Conservation (phyloP, 305 asterid species). For the Rubia tinctorum region DNA sequence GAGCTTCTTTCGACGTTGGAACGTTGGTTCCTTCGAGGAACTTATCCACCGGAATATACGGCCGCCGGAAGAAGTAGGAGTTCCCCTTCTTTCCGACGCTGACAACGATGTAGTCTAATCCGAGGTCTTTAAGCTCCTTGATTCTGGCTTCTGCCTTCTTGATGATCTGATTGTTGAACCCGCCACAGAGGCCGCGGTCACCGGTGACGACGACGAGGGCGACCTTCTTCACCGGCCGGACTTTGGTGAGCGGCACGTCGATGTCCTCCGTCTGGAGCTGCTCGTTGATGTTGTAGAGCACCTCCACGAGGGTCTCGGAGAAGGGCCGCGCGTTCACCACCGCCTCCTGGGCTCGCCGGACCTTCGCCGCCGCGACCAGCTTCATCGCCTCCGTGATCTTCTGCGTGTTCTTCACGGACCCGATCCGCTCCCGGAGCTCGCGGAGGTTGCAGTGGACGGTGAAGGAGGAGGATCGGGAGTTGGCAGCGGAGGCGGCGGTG, state of each 20-base stretch:
- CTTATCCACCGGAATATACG: constrained; percentile 70
- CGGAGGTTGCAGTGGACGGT: constrained; percentile 73
- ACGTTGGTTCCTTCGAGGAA: constrained; percentile 54
- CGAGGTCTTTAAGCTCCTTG: constrained; percentile 50
- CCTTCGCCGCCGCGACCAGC: constrained; percentile 96
- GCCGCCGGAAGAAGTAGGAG: constrained; percentile 59
- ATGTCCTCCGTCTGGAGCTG: constrained; percentile 77
- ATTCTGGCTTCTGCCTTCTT: constrained; percentile 69
- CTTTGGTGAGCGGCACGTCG: constrained; percentile 72
- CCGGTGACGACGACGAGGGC: constrained; percentile 89
- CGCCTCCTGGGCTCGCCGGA: constrained; percentile 91
- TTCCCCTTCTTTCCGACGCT: constrained; percentile 92
- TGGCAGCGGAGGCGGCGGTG: constrained; percentile 16
- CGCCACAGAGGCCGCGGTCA: constrained; percentile 95
- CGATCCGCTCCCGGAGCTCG: constrained; percentile 78
- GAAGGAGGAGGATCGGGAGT: constrained; percentile 45
- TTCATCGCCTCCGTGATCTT: constrained; percentile 97
- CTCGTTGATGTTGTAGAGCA: constrained; percentile 71
- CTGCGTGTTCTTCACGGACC: constrained; percentile 82
- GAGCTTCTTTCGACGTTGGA: constrained; percentile 95
- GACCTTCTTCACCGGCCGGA: constrained; percentile 78
- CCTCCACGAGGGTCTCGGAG: constrained; percentile 44
- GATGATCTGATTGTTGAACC: constrained; percentile 59
- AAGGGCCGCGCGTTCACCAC: constrained; percentile 61
- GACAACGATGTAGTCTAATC: constrained; percentile 56